Percentiles rank a stretch among this genome's conserved stretches.
Evolutionary conservation across 2,329 filamentous ascomycete species (phyloP).

Genomic region (Botrytis hyacinthi): DNA sequence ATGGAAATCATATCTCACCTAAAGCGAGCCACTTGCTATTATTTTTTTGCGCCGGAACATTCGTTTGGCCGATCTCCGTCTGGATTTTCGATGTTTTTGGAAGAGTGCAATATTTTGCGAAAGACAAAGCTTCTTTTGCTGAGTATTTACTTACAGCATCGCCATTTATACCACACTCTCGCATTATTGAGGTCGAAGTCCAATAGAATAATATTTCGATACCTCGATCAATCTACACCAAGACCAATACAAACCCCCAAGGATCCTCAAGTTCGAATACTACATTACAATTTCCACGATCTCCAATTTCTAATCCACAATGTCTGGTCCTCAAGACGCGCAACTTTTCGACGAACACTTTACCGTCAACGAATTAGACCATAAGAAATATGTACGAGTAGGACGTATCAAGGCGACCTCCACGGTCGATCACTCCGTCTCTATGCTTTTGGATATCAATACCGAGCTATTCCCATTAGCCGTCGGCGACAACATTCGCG

Average conservation of each 20-base stretch:
- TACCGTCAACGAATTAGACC: slow-evolving; percentile 74
- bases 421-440: slow-evolving; percentile 64
- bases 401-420: slow-evolving; percentile 79
- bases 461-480: slow-evolving; percentile 81
- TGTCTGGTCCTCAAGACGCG: slow-evolving; percentile 69
- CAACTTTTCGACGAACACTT: slow-evolving; percentile 94
- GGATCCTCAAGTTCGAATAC: background rate
- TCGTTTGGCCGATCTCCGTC: slow-evolving; percentile 3
- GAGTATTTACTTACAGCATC: background rate
- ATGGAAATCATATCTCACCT: background rate
- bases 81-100: slow-evolving; percentile 15
- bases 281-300: slow-evolving; percentile 33
- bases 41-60: slow-evolving; percentile 14
- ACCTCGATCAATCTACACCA: background rate
- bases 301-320: slow-evolving; percentile 73
- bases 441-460: slow-evolving; percentile 89
- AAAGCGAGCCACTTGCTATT: background rate
- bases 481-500: slow-evolving; percentile 71
- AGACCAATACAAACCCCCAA: background rate
- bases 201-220: background rate
- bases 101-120: slow-evolving; percentile 11
- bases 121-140: slow-evolving; percentile 12
- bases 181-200: background rate
- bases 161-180: slow-evolving; percentile 13
- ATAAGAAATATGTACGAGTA: slow-evolving; percentile 92